Percentiles rank a stretch among this genome's conserved stretches.
Conservation (phyloP, 2,329 filamentous ascomycete species). For the Pseudogymnoascus sp. region DNA sequence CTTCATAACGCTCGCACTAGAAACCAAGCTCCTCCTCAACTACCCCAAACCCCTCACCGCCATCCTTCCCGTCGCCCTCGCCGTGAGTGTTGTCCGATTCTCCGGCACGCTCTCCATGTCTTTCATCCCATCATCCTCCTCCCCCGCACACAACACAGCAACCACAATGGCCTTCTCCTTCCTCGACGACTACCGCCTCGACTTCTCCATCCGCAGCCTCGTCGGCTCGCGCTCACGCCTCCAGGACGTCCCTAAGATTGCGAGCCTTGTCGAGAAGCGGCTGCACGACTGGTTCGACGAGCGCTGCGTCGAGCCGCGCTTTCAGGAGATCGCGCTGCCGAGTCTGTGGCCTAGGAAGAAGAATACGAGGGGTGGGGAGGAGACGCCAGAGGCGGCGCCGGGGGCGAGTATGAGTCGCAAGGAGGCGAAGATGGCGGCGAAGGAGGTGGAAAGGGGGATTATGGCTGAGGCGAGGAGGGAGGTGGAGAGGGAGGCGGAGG, state of each 20-base stretch:
- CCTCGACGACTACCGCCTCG: slow-evolving; percentile 75
- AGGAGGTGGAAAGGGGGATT: slow-evolving; percentile 41
- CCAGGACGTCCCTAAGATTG: slow-evolving; percentile 83
- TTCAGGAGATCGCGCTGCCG: slow-evolving; percentile 77
- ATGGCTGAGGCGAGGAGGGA: slow-evolving; percentile 34
- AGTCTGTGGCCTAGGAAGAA: slow-evolving; percentile 77
- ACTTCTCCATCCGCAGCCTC: slow-evolving; percentile 72
- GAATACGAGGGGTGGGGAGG: slow-evolving; percentile 68
- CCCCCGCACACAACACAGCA: slow-evolving; percentile 57
- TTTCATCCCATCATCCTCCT: slow-evolving; percentile 65
- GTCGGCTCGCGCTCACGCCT: slow-evolving; percentile 71
- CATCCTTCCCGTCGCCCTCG: slow-evolving; percentile 81
- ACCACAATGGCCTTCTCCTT: slow-evolving; percentile 96
- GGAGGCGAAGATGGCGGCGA: slow-evolving; percentile 42
- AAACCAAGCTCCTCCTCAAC: slow-evolving; percentile 90
- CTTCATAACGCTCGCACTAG: slow-evolving; percentile 87
- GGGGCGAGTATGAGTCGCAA: slow-evolving; percentile 42
- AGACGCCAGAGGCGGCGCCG: slow-evolving; percentile 33
- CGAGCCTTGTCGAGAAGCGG: slow-evolving; percentile 70
- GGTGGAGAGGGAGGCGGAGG: slow-evolving; percentile 16
- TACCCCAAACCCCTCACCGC: slow-evolving; percentile 87
- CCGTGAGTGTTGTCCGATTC: slow-evolving; percentile 87
- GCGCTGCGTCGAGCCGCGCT: slow-evolving; percentile 73
- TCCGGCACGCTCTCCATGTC: slow-evolving; percentile 90
- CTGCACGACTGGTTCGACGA: slow-evolving; percentile 85